A percentile compares a stretch with the other conserved stretches of the same genome.
Conservation (phyloP, 1,139 yeast species). For the Hyphopichia fennica region DNA sequence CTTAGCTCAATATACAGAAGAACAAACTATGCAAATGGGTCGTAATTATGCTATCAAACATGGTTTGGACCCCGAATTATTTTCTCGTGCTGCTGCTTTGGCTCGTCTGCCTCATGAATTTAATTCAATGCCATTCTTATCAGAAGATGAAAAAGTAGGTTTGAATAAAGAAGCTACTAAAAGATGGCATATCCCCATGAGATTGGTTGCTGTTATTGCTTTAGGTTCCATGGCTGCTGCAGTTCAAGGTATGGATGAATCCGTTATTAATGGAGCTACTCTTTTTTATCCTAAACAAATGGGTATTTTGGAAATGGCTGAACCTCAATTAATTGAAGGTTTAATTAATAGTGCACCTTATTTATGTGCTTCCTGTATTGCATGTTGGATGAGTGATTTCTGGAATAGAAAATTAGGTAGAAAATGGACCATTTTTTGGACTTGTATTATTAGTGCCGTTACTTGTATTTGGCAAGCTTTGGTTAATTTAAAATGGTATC, state of each 20-base stretch:
- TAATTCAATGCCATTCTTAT: slow-evolving; percentile 56
- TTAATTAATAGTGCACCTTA: slow-evolving; percentile 73
- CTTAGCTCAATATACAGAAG: slow-evolving; percentile 59
- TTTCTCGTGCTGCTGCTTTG: slow-evolving; percentile 73
- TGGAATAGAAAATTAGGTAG: slow-evolving; percentile 37
- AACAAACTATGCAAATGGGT: slow-evolving; percentile 72
- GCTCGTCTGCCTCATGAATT: slow-evolving; percentile 66
- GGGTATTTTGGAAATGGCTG: slow-evolving; percentile 42
- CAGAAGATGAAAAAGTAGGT: slow-evolving; percentile 59
- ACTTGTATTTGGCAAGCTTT: slow-evolving; percentile 24
- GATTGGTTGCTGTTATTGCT: slow-evolving; percentile 62
- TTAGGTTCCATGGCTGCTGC: slow-evolving; percentile 81
- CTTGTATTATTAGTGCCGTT: slow-evolving; percentile 17
- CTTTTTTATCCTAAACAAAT: slow-evolving; percentile 56
- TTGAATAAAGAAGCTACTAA: slow-evolving; percentile 60
- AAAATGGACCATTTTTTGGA: slow-evolving; percentile 20
- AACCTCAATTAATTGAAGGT: slow-evolving; percentile 63
- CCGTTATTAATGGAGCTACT: slow-evolving; percentile 75
- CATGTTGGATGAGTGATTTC: slow-evolving; percentile 68
- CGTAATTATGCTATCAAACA: slow-evolving; percentile 63
- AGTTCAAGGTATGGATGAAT: slow-evolving; percentile 82
- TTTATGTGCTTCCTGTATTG: slow-evolving; percentile 59
- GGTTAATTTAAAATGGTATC: slow-evolving; percentile 16
- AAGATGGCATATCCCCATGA: slow-evolving; percentile 63
- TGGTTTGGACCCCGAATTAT: slow-evolving; percentile 63